phyloP scores from a whole-genome alignment of 345 rosid genomes.

The Syzygium grande region DNA sequence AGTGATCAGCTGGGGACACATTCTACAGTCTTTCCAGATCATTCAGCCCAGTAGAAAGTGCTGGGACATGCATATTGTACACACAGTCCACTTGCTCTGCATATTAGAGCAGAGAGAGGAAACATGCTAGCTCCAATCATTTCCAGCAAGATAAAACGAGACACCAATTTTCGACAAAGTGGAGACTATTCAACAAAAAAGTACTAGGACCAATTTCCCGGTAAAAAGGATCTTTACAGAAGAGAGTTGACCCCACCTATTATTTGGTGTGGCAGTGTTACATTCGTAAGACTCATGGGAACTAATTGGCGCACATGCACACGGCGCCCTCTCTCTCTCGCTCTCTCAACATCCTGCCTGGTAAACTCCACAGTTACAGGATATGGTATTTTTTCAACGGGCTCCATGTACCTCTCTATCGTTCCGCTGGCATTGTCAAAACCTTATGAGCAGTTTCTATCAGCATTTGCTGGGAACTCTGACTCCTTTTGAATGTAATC shows the following conservation, averaged over 20 bases:
- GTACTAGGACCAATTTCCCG: not conserved
- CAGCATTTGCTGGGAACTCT: conserved; percentile 13
- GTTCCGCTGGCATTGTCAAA: conserved; percentile 6
- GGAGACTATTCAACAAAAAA: not conserved
- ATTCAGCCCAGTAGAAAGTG: not conserved
- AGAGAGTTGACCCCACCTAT: not conserved
- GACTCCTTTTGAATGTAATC: not conserved
- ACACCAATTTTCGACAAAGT: not conserved
- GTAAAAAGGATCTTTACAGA: not conserved
- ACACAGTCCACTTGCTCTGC: not conserved
- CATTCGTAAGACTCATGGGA: not conserved
- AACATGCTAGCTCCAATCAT: not conserved
- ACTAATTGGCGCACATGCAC: not conserved
- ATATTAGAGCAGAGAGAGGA: not conserved
- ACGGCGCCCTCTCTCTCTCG: not conserved
- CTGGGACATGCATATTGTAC: not conserved
- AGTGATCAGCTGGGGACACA: not conserved
- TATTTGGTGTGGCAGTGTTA: not conserved
- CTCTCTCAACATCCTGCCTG: not conserved
- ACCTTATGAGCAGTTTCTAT: conserved; percentile 6
- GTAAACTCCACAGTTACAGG: not conserved
- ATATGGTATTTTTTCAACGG: not conserved
- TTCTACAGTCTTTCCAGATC: not conserved
- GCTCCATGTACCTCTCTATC: not conserved
- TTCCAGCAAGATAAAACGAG: not conserved